These are phyloP conservation scores for Bruguiera parviflora DNA, from an alignment of 345 rosid genomes.

Conservation along the genomic window DNA sequence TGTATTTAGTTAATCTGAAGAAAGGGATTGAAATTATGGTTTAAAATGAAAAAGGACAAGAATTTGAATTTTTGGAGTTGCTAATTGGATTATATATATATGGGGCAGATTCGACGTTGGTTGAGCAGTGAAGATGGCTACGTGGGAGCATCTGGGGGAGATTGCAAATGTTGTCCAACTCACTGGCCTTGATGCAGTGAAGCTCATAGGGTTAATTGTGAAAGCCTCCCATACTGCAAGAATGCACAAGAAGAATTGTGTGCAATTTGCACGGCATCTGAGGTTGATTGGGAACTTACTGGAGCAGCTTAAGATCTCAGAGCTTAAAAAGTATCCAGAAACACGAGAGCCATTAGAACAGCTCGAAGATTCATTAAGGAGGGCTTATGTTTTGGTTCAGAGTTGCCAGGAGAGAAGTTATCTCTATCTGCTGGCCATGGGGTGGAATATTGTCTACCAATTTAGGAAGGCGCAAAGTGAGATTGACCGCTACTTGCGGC, in stretches of 20 bases:
- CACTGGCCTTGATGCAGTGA: constrained; percentile 75
- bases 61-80: background rate
- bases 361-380: constrained; percentile 88
- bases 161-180: constrained; percentile 77
- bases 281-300: constrained; percentile 86
- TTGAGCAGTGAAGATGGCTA: constrained; percentile 44
- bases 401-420: constrained; percentile 92
- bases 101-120: constrained; percentile 10
- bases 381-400: constrained; percentile 77
- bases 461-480: constrained; percentile 91
- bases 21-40: too few relatives aligned
- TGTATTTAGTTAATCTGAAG: too few relatives aligned
- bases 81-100: background rate
- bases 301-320: constrained; percentile 85
- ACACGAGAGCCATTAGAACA: constrained; percentile 96
- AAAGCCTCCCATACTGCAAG: constrained; percentile 86
- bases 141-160: constrained; percentile 83
- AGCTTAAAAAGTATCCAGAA: constrained; percentile 88
- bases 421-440: constrained; percentile 95
- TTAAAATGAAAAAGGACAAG: background rate
- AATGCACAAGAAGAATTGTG: constrained; percentile 96
- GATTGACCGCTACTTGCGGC: constrained; percentile 88
- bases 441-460: constrained; percentile 98
- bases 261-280: constrained; percentile 87
- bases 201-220: constrained; percentile 72